Evolutionary conservation across 305 asterid genomes (phyloP).

Genomic region (Rubia balearica): DNA sequence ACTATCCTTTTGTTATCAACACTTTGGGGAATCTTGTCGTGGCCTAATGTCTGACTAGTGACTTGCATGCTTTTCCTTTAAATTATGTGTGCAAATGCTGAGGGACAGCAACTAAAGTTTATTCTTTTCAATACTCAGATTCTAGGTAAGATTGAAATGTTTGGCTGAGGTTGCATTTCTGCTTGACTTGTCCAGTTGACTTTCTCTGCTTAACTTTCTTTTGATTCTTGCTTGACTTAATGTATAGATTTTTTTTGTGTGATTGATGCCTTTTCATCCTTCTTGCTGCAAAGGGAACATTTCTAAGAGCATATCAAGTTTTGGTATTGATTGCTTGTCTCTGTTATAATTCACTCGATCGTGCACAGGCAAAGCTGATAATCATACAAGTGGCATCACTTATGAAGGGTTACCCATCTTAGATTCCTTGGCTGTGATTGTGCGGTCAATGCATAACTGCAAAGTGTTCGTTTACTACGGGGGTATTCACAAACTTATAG

Average conservation of each 20-base stretch:
- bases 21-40: background rate
- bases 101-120: background rate
- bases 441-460: conserved; percentile 88
- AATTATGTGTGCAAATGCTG: background rate
- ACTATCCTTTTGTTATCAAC: background rate
- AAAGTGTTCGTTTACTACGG: conserved; percentile 71
- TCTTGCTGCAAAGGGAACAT: background rate
- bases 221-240: background rate
- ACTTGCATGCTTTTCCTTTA: background rate
- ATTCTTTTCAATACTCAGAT: background rate
- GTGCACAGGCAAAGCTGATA: conserved; percentile 48
- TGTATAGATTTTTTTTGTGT: conserved; percentile 4
- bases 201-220: background rate
- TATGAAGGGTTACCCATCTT: conserved; percentile 70
- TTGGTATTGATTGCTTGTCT: conserved; percentile 4
- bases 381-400: conserved; percentile 39
- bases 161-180: background rate
- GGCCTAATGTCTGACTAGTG: background rate
- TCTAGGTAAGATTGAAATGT: background rate
- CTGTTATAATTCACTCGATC: conserved; percentile 18
- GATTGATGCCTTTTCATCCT: background rate
- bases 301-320: conserved; percentile 11
- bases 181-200: background rate
- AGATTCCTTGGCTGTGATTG: conserved; percentile 70
- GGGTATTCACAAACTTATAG: conserved; percentile 87